phyloP scores from a whole-genome alignment of 441 rosid species.

The Capsella rubella region DNA sequence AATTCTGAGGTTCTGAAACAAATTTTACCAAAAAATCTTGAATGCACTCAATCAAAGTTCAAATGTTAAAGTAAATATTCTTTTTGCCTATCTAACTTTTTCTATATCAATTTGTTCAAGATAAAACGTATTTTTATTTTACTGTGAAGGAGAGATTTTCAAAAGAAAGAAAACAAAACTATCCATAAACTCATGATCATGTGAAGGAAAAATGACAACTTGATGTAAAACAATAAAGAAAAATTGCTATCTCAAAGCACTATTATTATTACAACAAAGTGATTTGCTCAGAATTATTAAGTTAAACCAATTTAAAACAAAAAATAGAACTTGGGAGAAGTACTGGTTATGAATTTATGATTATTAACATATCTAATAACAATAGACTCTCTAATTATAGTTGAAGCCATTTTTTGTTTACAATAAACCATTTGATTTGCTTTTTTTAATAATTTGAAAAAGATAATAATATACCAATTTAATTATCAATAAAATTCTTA shows the following conservation, averaged over 20 bases:
- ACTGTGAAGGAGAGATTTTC: no score
- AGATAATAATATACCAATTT: not conserved
- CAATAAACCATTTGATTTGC: not conserved
- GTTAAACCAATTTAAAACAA: not conserved
- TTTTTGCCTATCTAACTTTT: not conserved
- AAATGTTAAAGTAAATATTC: not conserved
- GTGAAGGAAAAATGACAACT: not conserved
- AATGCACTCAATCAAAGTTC: not conserved
- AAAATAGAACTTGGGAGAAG: not conserved
- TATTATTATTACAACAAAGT: not conserved
- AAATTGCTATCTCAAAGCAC: not conserved
- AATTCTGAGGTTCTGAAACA: not conserved
- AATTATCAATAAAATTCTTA: not conserved
- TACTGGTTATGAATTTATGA: not conserved
- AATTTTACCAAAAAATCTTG: not conserved
- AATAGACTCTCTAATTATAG: not conserved
- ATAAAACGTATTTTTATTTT: no score
- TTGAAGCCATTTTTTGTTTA: not conserved
- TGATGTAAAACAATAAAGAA: not conserved
- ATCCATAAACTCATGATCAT: not conserved
- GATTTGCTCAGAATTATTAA: not conserved
- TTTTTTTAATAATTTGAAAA: not conserved
- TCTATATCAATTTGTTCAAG: not conserved
- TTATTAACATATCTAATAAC: not conserved
- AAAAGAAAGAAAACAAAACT: not conserved